phyloP scores from a whole-genome alignment of 2,329 filamentous ascomycete genomes.

The Aspergillus texensis region DNA sequence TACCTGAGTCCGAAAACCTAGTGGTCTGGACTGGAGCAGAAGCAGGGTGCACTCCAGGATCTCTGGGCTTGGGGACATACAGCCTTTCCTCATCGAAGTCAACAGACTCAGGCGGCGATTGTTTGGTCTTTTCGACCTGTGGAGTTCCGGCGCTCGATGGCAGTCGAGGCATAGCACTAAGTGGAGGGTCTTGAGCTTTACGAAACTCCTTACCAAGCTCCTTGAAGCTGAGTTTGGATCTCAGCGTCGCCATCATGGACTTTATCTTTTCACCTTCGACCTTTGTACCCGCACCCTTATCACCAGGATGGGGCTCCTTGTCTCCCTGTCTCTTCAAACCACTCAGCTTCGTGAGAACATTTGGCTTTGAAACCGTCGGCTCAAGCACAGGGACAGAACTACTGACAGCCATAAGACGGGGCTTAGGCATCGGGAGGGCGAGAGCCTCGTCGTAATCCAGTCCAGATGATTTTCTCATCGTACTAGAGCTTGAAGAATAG shows the following conservation, averaged over 20 bases:
- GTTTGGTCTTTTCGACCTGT: neutral
- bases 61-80: slow-evolving; percentile 20
- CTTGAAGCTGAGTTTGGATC: slow-evolving; percentile 35
- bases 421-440: slow-evolving; percentile 34
- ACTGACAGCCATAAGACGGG: slow-evolving; percentile 11
- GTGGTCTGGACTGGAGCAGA: slow-evolving; percentile 20
- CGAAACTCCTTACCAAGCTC: slow-evolving; percentile 31
- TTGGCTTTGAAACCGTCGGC: neutral
- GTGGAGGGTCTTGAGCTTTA: slow-evolving; percentile 14
- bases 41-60: slow-evolving; percentile 9
- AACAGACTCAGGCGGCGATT: slow-evolving; percentile 7
- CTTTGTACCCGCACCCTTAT: slow-evolving; percentile 2
- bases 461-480: slow-evolving; percentile 20
- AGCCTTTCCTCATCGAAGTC: slow-evolving; percentile 17
- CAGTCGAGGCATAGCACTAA: slow-evolving; percentile 15
- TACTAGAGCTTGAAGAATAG: slow-evolving; percentile 8
- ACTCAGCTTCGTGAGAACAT: slow-evolving; percentile 6
- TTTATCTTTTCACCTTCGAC: slow-evolving; percentile 23
- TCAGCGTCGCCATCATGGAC: slow-evolving; percentile 29
- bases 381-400: neutral
- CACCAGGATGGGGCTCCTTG: slow-evolving; percentile 17
- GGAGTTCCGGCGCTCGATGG: neutral
- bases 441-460: slow-evolving; percentile 31
- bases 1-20: slow-evolving; percentile 3
- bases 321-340: slow-evolving; percentile 20